phyloP scores from a whole-genome alignment of 2,329 filamentous ascomycete genomes.

The Monilinia fructigena region DNA sequence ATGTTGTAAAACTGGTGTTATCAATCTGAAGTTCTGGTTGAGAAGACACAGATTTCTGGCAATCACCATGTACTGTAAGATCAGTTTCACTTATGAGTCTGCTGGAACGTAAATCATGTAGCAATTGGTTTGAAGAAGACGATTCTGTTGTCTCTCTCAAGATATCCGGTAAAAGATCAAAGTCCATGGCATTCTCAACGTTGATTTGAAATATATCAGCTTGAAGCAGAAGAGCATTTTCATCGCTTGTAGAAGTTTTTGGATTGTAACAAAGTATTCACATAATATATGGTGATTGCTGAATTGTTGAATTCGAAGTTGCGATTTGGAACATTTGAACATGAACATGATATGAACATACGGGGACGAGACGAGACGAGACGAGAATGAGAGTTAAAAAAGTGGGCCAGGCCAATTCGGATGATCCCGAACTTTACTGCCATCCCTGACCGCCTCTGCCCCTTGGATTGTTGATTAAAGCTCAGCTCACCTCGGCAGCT shows the following conservation, averaged over 20 bases:
- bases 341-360: background rate
- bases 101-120: slow-evolving; percentile 31
- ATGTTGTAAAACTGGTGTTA: background rate
- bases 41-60: background rate
- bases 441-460: background rate
- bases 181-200: slow-evolving; percentile 27
- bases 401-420: background rate
- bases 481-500: background rate
- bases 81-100: background rate
- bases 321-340: background rate
- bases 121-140: slow-evolving; percentile 24
- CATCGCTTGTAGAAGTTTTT: background rate
- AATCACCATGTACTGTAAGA: background rate
- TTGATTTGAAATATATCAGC: background rate
- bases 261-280: background rate
- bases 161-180: slow-evolving; percentile 26
- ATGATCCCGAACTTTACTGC: background rate
- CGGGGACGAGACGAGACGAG: background rate
- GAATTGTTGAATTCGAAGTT: background rate
- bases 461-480: background rate
- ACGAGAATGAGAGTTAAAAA: background rate
- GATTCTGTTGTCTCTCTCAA: slow-evolving; percentile 13
- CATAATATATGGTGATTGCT: background rate
- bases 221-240: background rate
- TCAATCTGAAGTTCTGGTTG: background rate